Base-by-base conservation (phyloP, 768 basidiomycete species). In the Psilocybe cubensis region DNA sequence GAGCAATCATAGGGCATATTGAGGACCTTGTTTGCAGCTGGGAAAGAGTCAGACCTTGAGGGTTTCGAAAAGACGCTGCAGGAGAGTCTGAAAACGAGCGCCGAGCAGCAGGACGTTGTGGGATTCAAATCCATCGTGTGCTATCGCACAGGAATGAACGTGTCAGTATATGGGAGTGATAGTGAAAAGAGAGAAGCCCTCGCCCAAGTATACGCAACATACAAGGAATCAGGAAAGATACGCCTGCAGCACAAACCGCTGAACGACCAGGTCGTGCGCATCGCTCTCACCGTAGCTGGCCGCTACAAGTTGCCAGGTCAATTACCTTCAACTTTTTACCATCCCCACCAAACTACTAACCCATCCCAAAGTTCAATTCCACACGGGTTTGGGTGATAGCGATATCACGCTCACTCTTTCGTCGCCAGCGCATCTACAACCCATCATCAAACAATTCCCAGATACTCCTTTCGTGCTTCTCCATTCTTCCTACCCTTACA, bases 401-500 rank as follows among this genome's bases (percentile, higher is more conserved):
- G 88, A 92, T 52, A 82, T 93, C 47, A 78, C 71, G 23, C 73
- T 92, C 29, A 62, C 73, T 18, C 77, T 74, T 6, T 78, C 87
- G 1, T 86, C 86, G 3, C 89, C 91, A 1, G 76, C 88, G 8
- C 79, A 83, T 48, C 71, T 93, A 66, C 90, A 92, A 65, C 76
- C 84, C 3, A 68, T 89, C 58, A 89, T 92, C 66, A 81, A 82
- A 59, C 82, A 81, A 7, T 86, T 79, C 60, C 85, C 88, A 0
- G 54, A 81, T 4, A 80, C 87, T 2, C 77, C 68, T 4, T 81
- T 93, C 56, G 83, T 93, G 18, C 76, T 93, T 14, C 76, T 93
- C 1, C 91, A 92, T 64, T 79, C 88, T 3, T 79, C 85, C n/a
- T 93, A 92, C 64, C 91, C 91, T 0, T 92, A 81, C 68, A 88